Evolutionary conservation across 805 yeast species (phyloP).

Genomic region (Pichia heedii): DNA sequence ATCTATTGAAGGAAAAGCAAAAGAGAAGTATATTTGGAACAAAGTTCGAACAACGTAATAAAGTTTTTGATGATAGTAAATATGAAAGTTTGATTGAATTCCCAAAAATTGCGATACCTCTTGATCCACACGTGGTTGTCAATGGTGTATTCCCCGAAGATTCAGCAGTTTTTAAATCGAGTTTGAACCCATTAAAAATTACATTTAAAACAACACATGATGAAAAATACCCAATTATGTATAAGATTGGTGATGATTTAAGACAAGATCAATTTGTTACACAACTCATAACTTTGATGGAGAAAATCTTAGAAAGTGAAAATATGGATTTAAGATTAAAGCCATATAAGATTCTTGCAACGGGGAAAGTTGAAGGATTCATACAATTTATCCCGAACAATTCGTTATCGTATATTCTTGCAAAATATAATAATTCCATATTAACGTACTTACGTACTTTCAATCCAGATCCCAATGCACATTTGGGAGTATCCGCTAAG

Average conservation of each 20-base stretch:
- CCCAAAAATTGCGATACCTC: slow-evolving; percentile 60
- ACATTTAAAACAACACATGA: slow-evolving; percentile 47
- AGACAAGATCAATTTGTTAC: slow-evolving; percentile 96
- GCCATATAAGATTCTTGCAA: slow-evolving; percentile 85
- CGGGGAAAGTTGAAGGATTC: slow-evolving; percentile 85
- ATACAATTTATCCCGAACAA: slow-evolving; percentile 92
- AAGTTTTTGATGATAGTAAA: slow-evolving; percentile 7
- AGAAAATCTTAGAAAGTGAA: slow-evolving; percentile 76
- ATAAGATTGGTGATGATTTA: slow-evolving; percentile 91
- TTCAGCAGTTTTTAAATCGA: slow-evolving; percentile 82
- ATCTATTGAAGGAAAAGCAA: slow-evolving; percentile 43
- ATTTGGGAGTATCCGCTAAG: slow-evolving; percentile 44
- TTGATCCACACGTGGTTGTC: slow-evolving; percentile 71
- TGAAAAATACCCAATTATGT: slow-evolving; percentile 67
- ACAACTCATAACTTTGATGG: slow-evolving; percentile 88
- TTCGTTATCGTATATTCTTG: slow-evolving; percentile 71
- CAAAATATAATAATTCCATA: slow-evolving; percentile 64
- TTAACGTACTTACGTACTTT: slow-evolving; percentile 59
- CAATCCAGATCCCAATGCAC: slow-evolving; percentile 42
- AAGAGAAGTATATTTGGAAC: slow-evolving; percentile 26
- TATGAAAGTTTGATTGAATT: slow-evolving; percentile 27
- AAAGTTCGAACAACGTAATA: slow-evolving; percentile 6
- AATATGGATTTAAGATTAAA: slow-evolving; percentile 80
- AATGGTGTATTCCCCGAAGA: slow-evolving; percentile 73
- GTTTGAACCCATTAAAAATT: slow-evolving; percentile 80